phyloP scores from a whole-genome alignment of 228 moss, liverwort and hornwort species.

The Sphagnum fallax region DNA sequence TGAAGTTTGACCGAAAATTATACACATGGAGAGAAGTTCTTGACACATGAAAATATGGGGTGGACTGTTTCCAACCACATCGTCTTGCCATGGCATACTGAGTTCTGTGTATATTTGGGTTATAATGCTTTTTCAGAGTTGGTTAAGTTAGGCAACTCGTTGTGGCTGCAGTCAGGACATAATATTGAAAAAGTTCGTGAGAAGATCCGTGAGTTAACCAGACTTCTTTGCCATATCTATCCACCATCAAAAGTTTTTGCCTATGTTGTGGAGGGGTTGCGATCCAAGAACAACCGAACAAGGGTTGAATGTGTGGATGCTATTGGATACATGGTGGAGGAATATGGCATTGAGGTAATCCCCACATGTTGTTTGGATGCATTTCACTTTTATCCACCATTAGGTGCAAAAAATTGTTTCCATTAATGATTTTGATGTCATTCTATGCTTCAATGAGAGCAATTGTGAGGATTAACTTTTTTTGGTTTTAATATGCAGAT shows the following conservation, averaged over 20 bases:
- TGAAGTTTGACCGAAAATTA: no score
- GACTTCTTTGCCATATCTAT: slow-evolving; percentile 79
- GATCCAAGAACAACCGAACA: slow-evolving; percentile 91
- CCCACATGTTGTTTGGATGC: background rate
- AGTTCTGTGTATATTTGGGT: no score
- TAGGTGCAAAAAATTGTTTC: background rate
- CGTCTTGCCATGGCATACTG: no score
- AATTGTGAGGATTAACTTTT: background rate
- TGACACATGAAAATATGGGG: no score
- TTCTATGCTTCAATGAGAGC: no score
- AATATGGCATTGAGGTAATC: slow-evolving; percentile 84
- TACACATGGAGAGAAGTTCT: no score
- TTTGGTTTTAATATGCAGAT: slow-evolving; percentile 23
- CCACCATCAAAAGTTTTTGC: slow-evolving; percentile 72
- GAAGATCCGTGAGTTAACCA: slow-evolving; percentile 85
- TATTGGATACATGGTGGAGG: slow-evolving; percentile 91
- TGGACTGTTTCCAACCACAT: no score
- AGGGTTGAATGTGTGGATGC: slow-evolving; percentile 97
- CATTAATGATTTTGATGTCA: no score
- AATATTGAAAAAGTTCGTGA: slow-evolving; percentile 98
- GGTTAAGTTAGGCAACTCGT: background rate
- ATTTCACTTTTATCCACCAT: background rate
- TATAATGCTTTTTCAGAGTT: no score
- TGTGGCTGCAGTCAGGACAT: slow-evolving; percentile 63
- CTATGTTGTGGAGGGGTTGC: slow-evolving; percentile 77